Conservation (phyloP, 2,329 filamentous ascomycete genomes). For the Epichloe baconii region DNA sequence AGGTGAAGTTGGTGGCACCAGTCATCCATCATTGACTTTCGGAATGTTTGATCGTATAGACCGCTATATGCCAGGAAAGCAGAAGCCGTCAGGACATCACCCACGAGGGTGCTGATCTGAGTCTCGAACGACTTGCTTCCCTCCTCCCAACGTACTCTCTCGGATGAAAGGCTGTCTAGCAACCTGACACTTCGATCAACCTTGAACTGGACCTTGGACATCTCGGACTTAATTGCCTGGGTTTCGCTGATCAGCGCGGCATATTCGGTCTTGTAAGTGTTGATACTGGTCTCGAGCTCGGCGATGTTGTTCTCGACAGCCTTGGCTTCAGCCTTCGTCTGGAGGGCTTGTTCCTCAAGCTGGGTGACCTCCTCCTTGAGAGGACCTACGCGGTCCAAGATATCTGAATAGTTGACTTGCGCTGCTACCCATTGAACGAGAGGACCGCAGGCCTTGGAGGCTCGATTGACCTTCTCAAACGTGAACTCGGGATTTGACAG, state of each 20-base stretch:
- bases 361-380: constrained; percentile 78
- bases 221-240: constrained; percentile 92
- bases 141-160: constrained; percentile 87
- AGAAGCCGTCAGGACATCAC: constrained; percentile 90
- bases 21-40: constrained; percentile 94
- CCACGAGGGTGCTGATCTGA: constrained; percentile 91
- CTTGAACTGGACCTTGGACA: constrained; percentile 94
- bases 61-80: constrained; percentile 95
- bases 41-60: constrained; percentile 95
- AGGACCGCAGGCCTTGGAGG: constrained; percentile 92
- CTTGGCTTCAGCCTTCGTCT: constrained; percentile 87
- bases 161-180: constrained; percentile 87
- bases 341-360: constrained; percentile 75
- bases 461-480: constrained; percentile 89
- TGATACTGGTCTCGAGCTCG: constrained; percentile 78
- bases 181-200: constrained; percentile 91
- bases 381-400: constrained; percentile 85
- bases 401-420: constrained; percentile 96
- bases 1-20: constrained; percentile 88
- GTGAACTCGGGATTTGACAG: constrained; percentile 91
- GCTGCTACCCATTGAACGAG: constrained; percentile 95
- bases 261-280: constrained; percentile 91
- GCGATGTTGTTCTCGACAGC: constrained; percentile 81
- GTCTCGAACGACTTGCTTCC: constrained; percentile 97
- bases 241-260: constrained; percentile 93